These are phyloP conservation scores for Meyerozyma smithsonii DNA, from an alignment of 1,139 yeast genomes.

Conservation along the genomic window DNA sequence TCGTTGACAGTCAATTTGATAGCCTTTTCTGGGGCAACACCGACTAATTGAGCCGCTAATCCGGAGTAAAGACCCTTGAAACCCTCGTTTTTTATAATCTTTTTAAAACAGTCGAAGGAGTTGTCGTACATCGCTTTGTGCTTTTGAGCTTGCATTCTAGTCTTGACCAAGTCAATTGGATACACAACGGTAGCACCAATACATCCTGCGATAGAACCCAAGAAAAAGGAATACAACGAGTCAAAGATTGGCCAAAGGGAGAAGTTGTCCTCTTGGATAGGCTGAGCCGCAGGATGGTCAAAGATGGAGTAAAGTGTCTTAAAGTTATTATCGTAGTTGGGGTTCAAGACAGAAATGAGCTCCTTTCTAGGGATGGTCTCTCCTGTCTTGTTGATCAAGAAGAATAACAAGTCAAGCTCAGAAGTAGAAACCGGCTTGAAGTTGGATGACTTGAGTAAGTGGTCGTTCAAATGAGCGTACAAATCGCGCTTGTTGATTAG, in stretches of 20 bases:
- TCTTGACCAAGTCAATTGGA: constrained; percentile 93
- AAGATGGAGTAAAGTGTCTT: constrained; percentile 34
- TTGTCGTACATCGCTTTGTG: constrained; percentile 68
- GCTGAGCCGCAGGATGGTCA: constrained; percentile 40
- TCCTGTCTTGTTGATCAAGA: constrained; percentile 38
- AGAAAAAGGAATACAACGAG: constrained; percentile 78
- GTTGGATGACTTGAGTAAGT: constrained; percentile 49
- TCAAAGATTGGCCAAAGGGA: constrained; percentile 63
- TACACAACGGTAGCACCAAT: constrained; percentile 98
- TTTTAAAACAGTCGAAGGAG: constrained; percentile 80
- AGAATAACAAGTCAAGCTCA: constrained; percentile 43
- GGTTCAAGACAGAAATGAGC: constrained; percentile 45
- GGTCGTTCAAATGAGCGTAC: constrained; percentile 46
- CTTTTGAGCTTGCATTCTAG: constrained; percentile 96
- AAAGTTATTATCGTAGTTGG: constrained; percentile 37
- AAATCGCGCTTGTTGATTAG: constrained; percentile 40
- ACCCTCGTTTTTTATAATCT: constrained; percentile 77
- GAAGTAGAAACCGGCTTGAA: constrained; percentile 43
- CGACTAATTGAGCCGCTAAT: constrained; percentile 87
- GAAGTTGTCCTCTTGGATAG: constrained; percentile 35
- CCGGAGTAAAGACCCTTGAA: constrained; percentile 89
- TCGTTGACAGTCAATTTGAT: constrained; percentile 94
- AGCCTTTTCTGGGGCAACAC: constrained; percentile 98
- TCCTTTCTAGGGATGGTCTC: constrained; percentile 51
- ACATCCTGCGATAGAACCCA: constrained; percentile 96